A percentile compares a stretch with the other conserved stretches of the same genome.
Conservation (phyloP, 2,329 filamentous ascomycete genomes). For the Ophiostoma ulmi region DNA sequence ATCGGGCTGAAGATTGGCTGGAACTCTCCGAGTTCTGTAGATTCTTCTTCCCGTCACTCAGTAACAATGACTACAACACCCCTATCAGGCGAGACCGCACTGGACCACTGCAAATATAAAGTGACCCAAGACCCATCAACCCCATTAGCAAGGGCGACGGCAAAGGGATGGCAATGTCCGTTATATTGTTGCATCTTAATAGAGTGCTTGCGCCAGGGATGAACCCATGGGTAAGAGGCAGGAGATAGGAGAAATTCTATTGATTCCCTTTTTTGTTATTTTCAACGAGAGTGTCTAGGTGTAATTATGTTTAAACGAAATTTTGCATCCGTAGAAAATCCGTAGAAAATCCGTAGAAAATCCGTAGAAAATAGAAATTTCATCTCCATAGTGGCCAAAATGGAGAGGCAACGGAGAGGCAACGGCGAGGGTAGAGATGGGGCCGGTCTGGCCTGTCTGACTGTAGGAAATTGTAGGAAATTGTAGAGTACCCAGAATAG, state of each 20-base stretch:
- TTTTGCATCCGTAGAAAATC: background rate
- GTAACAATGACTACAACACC: too few species aligned
- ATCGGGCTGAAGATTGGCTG: background rate
- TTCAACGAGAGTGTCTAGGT: too few species aligned
- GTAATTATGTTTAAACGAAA: background rate
- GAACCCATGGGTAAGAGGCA: background rate
- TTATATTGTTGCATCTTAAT: background rate
- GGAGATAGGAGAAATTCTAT: background rate
- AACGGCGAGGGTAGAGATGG: background rate
- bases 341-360: too few species aligned
- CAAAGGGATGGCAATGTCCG: constrained; percentile 6
- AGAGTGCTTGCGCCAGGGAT: background rate
- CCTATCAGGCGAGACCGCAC: background rate
- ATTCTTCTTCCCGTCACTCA: too few species aligned
- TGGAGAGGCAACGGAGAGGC: too few species aligned
- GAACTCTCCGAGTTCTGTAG: background rate
- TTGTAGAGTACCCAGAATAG: too few species aligned
- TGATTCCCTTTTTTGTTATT: too few species aligned
- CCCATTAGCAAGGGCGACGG: constrained; percentile 1
- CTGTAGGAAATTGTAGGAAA: too few species aligned
- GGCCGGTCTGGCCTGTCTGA: background rate
- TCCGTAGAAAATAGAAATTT: background rate
- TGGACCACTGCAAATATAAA: background rate
- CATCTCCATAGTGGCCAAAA: background rate
- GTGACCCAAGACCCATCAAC: background rate